These are phyloP conservation scores for Termitomyces titanicus DNA, from an alignment of 768 basidiomycete genomes.

Conservation along the genomic window DNA sequence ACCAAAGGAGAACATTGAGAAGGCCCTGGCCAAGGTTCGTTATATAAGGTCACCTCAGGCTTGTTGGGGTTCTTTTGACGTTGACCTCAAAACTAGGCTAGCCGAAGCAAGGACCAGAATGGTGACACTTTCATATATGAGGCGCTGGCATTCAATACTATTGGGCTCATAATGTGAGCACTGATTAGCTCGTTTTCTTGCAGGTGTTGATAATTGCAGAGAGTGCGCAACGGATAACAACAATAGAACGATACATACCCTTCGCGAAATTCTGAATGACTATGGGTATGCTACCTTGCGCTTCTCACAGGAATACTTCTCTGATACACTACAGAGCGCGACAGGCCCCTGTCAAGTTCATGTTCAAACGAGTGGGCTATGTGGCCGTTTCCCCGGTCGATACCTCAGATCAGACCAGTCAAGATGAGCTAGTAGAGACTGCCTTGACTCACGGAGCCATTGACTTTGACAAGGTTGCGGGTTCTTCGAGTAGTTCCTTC, in stretches of 20 bases:
- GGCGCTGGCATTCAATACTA: conserved; percentile 52
- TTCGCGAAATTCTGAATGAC: conserved; percentile 47
- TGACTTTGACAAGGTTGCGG: conserved; percentile 15
- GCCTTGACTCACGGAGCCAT: conserved; percentile 16
- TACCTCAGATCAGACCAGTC: conserved; percentile 16
- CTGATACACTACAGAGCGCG: conserved; percentile 43
- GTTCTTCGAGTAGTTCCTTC: conserved; percentile 2
- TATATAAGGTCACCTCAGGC: neutral
- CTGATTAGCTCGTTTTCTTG: neutral
- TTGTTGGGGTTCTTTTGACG: neutral
- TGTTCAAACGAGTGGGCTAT: conserved; percentile 56
- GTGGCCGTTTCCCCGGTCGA: conserved; percentile 40
- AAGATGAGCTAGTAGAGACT: conserved; percentile 27
- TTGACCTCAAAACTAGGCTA: conserved; percentile 30
- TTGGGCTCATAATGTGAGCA: conserved; percentile 63
- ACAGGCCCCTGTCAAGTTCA: conserved; percentile 59
- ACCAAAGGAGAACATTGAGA: conserved; percentile 68
- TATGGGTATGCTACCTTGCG: conserved; percentile 35
- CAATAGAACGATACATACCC: conserved; percentile 55
- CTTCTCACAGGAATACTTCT: neutral
- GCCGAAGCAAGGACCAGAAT: conserved; percentile 40
- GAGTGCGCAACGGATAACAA: conserved; percentile 63
- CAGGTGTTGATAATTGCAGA: conserved; percentile 23
- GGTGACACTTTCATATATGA: conserved; percentile 57
- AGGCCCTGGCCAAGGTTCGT: conserved; percentile 52